Evolutionary conservation across 2,329 filamentous ascomycete genomes (phyloP).

Genomic region (Trichoderma cornu-damae): DNA sequence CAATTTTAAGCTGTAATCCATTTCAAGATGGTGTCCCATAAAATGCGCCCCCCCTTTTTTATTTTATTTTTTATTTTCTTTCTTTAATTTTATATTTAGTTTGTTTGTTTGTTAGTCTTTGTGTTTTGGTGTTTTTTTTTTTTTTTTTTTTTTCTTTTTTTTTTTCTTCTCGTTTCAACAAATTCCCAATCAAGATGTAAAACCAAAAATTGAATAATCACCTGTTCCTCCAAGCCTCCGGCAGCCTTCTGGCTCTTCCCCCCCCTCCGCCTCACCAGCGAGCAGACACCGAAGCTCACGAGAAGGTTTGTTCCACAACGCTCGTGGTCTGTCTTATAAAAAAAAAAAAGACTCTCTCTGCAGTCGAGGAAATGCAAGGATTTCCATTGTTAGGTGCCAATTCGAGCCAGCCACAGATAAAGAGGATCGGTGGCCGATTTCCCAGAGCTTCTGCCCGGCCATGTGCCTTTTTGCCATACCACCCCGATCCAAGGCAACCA

Average conservation of each 20-base stretch:
- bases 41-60: too few species aligned
- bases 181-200: background rate
- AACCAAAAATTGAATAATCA: background rate
- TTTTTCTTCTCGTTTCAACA: background rate
- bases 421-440: background rate
- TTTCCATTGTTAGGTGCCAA: background rate
- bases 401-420: background rate
- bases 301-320: conserved; percentile 8
- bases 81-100: background rate
- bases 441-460: conserved; percentile 5
- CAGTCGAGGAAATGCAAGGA: background rate
- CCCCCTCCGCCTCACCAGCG: background rate
- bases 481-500: conserved; percentile 14
- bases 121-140: too few species aligned
- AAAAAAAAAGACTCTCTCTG: background rate
- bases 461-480: conserved; percentile 19
- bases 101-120: too few species aligned
- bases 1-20: too few species aligned
- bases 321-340: conserved; percentile 1
- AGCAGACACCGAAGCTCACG: background rate
- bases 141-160: too few species aligned
- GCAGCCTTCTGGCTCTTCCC: background rate
- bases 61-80: background rate
- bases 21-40: background rate
- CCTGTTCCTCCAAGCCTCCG: background rate